phyloP scores from a whole-genome alignment of 352 stramenopile species.

The Globisporangium orthogonon region DNA sequence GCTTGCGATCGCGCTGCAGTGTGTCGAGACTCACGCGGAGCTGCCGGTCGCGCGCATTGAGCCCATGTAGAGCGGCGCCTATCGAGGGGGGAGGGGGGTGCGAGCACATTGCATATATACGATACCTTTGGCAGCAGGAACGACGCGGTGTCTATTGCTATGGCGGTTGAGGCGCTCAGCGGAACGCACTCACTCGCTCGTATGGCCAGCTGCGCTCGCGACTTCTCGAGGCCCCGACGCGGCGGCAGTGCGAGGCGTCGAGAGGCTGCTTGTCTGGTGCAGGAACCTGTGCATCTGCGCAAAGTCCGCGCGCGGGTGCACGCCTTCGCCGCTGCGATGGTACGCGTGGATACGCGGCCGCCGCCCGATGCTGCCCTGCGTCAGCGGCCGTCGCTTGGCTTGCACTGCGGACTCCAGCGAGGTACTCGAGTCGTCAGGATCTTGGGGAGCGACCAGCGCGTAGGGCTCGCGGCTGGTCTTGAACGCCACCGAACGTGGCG shows the following conservation, averaged over 20 bases:
- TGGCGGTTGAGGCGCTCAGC: not conserved
- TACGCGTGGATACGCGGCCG: conserved; percentile 25
- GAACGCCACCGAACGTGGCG: not conserved
- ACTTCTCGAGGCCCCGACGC: not conserved
- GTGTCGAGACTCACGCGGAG: conserved; percentile 25
- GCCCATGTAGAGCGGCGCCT: conserved; percentile 1
- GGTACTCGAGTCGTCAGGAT: not conserved
- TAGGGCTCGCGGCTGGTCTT: conserved; percentile 5
- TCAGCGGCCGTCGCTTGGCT: conserved; percentile 34
- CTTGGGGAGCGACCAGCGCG: not conserved
- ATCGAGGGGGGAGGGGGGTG: too few relatives aligned
- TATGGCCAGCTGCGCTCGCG: not conserved
- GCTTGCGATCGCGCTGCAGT: conserved; percentile 39
- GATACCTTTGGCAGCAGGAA: too few relatives aligned
- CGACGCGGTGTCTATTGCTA: not conserved
- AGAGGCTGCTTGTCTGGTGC: conserved; percentile 26
- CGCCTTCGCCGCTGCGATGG: conserved; percentile 15
- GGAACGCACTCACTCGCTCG: conserved; percentile 3
- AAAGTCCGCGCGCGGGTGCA: conserved; percentile 30
- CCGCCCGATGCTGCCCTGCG: conserved; percentile 28
- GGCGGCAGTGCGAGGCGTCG: not conserved
- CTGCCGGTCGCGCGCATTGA: conserved; percentile 38
- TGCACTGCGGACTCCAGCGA: not conserved
- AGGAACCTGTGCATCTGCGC: conserved; percentile 70
- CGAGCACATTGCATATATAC: too few relatives aligned